Conservation (phyloP, 2,329 filamentous ascomycete genomes). For the Calonectria crousiana region DNA sequence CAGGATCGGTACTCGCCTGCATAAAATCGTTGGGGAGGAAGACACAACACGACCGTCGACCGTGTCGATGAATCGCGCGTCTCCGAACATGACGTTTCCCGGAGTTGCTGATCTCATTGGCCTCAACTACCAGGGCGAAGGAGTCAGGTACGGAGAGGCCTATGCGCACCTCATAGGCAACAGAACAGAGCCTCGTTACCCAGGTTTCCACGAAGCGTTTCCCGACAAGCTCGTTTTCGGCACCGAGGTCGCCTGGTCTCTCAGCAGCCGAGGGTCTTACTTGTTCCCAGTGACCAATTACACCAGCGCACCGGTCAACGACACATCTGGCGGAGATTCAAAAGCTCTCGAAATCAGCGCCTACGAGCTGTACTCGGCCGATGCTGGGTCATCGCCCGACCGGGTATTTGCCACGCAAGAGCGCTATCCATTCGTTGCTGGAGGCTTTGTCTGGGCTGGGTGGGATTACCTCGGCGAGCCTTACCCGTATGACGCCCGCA, state of each 20-base stretch:
- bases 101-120: background rate
- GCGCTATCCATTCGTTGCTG: background rate
- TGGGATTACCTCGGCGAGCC: constrained; percentile 1
- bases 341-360: background rate
- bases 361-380: background rate
- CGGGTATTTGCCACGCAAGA: background rate
- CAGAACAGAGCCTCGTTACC: background rate
- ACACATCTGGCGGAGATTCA: background rate
- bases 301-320: background rate
- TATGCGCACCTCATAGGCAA: background rate
- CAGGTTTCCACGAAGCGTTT: background rate
- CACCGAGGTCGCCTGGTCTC: background rate
- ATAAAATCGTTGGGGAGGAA: background rate
- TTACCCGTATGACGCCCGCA: background rate
- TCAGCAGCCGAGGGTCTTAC: background rate
- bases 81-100: background rate
- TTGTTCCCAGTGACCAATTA: background rate
- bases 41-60: background rate
- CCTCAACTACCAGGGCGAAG: background rate
- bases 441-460: background rate
- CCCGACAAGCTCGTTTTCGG: background rate
- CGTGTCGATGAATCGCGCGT: background rate
- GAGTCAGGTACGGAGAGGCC: background rate
- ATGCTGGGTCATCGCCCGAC: background rate
- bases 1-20: background rate